A percentile compares a stretch with the other conserved stretches of the same genome.
Evolutionary conservation across 2,329 filamentous ascomycete genomes (phyloP).

Genomic region (Gyromitra esculenta): DNA sequence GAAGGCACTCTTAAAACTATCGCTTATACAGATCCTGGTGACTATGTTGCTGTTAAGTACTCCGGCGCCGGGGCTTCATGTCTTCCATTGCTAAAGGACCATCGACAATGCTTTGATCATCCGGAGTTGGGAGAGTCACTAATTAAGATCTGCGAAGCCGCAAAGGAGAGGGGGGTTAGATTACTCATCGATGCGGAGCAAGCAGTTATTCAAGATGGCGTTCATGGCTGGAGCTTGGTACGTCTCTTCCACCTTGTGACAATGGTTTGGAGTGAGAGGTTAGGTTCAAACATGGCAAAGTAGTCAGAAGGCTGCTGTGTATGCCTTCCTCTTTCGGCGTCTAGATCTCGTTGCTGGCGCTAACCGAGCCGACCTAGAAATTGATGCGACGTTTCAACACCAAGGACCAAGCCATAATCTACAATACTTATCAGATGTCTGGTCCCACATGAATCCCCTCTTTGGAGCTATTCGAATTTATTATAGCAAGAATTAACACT

Average conservation of each 20-base stretch:
- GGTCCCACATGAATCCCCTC: slow-evolving; percentile 3
- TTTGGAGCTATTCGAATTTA: background rate
- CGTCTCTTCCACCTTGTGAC: slow-evolving; percentile 14
- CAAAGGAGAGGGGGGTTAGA: slow-evolving; percentile 73
- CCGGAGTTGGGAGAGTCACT: slow-evolving; percentile 74
- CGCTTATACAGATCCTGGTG: slow-evolving; percentile 61
- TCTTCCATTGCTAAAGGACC: slow-evolving; percentile 72
- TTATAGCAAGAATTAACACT: slow-evolving; percentile 17
- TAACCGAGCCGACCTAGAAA: slow-evolving; percentile 56
- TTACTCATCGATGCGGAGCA: slow-evolving; percentile 90
- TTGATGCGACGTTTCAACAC: slow-evolving; percentile 81
- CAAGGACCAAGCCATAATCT: slow-evolving; percentile 73
- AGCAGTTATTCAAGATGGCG: slow-evolving; percentile 78
- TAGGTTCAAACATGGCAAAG: background rate
- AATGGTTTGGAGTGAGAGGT: background rate
- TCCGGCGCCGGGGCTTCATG: slow-evolving; percentile 74
- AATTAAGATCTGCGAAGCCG: slow-evolving; percentile 77
- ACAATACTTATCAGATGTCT: slow-evolving; percentile 77
- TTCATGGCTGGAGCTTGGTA: slow-evolving; percentile 78
- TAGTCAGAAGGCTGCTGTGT: slow-evolving; percentile 17
- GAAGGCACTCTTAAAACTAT: slow-evolving; percentile 72
- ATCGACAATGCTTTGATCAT: slow-evolving; percentile 72
- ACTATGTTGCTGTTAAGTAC: slow-evolving; percentile 71
- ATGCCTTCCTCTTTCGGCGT: slow-evolving; percentile 24
- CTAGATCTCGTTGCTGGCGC: slow-evolving; percentile 8